These are phyloP conservation scores for Nadsonia fulvescens DNA, from an alignment of 805 yeast genomes.

Conservation along the genomic window DNA sequence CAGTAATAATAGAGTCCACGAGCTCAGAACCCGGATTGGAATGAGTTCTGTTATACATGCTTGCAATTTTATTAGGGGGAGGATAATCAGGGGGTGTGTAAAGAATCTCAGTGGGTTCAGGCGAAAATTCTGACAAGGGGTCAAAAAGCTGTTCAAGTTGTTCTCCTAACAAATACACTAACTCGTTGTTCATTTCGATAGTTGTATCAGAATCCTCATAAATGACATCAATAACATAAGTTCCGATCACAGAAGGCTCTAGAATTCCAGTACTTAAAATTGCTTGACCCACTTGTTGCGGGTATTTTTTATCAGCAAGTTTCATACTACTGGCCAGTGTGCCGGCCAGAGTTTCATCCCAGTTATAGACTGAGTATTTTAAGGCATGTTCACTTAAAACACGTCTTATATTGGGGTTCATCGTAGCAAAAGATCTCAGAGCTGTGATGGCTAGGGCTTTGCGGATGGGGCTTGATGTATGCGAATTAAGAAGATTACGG, in stretches of 20 bases:
- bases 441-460: slow-evolving; percentile 60
- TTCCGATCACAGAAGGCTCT: slow-evolving; percentile 28
- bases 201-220: slow-evolving; percentile 37
- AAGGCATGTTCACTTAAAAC: slow-evolving; percentile 4
- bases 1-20: slow-evolving; percentile 39
- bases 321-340: slow-evolving; percentile 49
- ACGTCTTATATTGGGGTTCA: slow-evolving; percentile 22
- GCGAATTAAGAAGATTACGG: slow-evolving; percentile 36
- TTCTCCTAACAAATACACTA: slow-evolving; percentile 64
- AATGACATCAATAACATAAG: slow-evolving; percentile 54
- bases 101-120: slow-evolving; percentile 60
- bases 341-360: slow-evolving; percentile 83
- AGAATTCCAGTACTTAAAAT: slow-evolving; percentile 41
- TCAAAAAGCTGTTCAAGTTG: slow-evolving; percentile 81
- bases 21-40: slow-evolving; percentile 18
- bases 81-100: slow-evolving; percentile 40
- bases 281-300: slow-evolving; percentile 37
- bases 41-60: not conserved
- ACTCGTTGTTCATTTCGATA: slow-evolving; percentile 50
- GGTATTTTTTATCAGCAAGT: slow-evolving; percentile 32
- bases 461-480: slow-evolving; percentile 41
- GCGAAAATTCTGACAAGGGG: slow-evolving; percentile 79
- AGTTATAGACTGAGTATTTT: slow-evolving; percentile 18
- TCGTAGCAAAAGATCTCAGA: slow-evolving; percentile 44
- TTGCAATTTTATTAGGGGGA: slow-evolving; percentile 5